Percentiles rank a stretch among this genome's conserved stretches.
These are phyloP conservation scores for Noccaea caerulescens DNA, from an alignment of 345 rosid genomes.

Conservation along the genomic window DNA sequence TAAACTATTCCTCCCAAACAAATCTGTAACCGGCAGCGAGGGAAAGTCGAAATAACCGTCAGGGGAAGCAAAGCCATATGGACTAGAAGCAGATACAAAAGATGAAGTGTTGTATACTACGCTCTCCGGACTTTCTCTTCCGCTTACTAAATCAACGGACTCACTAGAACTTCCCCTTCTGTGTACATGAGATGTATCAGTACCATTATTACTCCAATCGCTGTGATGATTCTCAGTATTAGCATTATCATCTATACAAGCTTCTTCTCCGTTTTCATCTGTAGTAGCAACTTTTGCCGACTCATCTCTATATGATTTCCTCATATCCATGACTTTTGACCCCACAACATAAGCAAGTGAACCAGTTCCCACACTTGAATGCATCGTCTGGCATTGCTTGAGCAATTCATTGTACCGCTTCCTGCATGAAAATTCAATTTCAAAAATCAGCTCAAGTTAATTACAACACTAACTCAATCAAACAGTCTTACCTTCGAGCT, in stretches of 20 bases:
- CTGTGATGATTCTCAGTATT: conserved; percentile 50
- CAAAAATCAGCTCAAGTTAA: background rate
- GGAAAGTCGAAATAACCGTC: conserved; percentile 68
- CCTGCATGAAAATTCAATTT: conserved; percentile 49
- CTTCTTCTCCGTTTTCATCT: conserved; percentile 49
- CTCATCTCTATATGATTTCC: conserved; percentile 78
- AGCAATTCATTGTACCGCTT: conserved; percentile 68
- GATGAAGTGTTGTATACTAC: conserved; percentile 59
- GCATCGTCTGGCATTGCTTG: conserved; percentile 81
- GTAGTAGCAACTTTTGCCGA: conserved; percentile 49
- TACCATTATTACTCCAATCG: conserved; percentile 58
- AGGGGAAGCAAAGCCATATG: conserved; percentile 46
- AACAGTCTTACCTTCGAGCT: conserved; percentile 63
- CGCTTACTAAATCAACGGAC: conserved; percentile 61
- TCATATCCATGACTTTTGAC: conserved; percentile 92
- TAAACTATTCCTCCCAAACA: conserved; percentile 68
- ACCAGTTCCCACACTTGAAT: conserved; percentile 93
- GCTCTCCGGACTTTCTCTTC: conserved; percentile 61
- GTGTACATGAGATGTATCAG: conserved; percentile 52
- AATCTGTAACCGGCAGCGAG: conserved; percentile 68
- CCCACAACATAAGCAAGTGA: conserved; percentile 89
- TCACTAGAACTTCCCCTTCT: conserved; percentile 62
- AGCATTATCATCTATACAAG: conserved; percentile 45
- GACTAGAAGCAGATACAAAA: conserved; percentile 51
- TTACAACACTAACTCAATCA: background rate